phyloP scores from a whole-genome alignment of 2,329 filamentous ascomycete genomes.

The Pyrenochaeta sp. region DNA sequence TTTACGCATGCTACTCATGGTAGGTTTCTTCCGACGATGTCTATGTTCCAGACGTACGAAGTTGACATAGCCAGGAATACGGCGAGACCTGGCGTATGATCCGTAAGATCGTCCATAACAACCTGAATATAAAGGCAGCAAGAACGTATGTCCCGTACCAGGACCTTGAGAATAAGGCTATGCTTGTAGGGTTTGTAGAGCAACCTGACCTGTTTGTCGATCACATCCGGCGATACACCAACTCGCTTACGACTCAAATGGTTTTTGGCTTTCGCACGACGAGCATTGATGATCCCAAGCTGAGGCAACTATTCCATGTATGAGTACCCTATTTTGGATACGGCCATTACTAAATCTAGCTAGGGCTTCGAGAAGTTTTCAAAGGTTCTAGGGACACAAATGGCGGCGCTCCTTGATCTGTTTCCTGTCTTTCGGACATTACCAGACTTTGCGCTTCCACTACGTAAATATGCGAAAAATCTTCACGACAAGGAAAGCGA shows the following conservation, averaged over 20 bases:
- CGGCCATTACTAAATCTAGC: slow-evolving; percentile 44
- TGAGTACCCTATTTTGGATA: neutral
- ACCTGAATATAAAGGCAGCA: slow-evolving; percentile 28
- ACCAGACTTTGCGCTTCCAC: slow-evolving; percentile 39
- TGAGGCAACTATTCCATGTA: slow-evolving; percentile 25
- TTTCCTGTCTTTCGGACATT: slow-evolving; percentile 57
- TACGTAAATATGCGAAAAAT: slow-evolving; percentile 51
- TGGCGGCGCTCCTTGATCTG: slow-evolving; percentile 56
- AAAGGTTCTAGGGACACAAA: slow-evolving; percentile 53
- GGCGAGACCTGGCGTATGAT: slow-evolving; percentile 24
- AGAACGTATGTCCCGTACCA: slow-evolving; percentile 59
- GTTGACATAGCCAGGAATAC: slow-evolving; percentile 18
- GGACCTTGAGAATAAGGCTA: slow-evolving; percentile 63
- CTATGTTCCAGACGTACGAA: neutral
- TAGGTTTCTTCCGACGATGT: neutral
- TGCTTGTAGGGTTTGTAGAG: slow-evolving; percentile 60
- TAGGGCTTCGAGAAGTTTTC: slow-evolving; percentile 54
- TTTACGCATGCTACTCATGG: slow-evolving; percentile 22
- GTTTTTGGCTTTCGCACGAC: slow-evolving; percentile 55
- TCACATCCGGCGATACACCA: slow-evolving; percentile 59
- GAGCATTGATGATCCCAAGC: slow-evolving; percentile 23
- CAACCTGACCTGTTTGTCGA: slow-evolving; percentile 54
- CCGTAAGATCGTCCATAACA: slow-evolving; percentile 31
- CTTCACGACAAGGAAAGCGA: slow-evolving; percentile 56
- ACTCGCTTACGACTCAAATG: slow-evolving; percentile 60